Evolutionary conservation across 1,284 basidiomycete species (phyloP), one percentile per base, ranked within the genome.

Genomic region (Ustilago vetiveriae): DNA sequence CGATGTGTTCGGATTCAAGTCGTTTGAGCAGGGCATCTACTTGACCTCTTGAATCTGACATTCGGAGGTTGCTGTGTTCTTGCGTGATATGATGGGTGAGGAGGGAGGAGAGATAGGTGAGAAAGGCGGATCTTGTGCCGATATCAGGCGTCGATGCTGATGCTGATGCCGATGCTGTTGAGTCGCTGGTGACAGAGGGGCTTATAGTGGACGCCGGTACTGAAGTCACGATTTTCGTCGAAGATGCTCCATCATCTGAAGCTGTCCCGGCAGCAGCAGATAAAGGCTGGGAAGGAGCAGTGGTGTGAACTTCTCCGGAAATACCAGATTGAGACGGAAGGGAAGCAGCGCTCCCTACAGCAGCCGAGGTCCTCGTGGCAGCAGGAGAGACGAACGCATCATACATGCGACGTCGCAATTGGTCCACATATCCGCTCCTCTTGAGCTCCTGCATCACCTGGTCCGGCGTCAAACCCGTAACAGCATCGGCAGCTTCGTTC

Each of bases 391-490:
- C 35, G 23, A 69, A 69, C 0, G 66, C 48, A 24, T 69, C 59
- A 9, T 54, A 48, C 38, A 69, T 54, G 40, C 58, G 55, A 16
- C 66, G 32, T 6, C 66, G 45, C 14, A 69, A 21, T 35, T 51
- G 46, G 33, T 69, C 66, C 2, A 69, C 29, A 19, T 55, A 63
- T 0, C 66, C 66, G 16, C 46, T 49, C n/a, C 47, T 59, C 17
- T 55, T 54, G 22, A 69, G 55, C 59, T 69, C 66, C 17, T 63
- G 47, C 2, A 64, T 6, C 21, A 69, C 51, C 29, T 63, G 54
- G 0, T 69, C 55, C 3, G 66, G 66, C 4, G 66, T 63, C 41
- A 69, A n/a, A 0, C 58, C 54, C 2, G 55, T 64, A 3, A 51
- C 22, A 1, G 39, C 27, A 3, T n/a, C n/a, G n/a, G 24, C 47